phyloP scores from a whole-genome alignment of 768 basidiomycete genomes.

The Crucibulum laeve region DNA sequence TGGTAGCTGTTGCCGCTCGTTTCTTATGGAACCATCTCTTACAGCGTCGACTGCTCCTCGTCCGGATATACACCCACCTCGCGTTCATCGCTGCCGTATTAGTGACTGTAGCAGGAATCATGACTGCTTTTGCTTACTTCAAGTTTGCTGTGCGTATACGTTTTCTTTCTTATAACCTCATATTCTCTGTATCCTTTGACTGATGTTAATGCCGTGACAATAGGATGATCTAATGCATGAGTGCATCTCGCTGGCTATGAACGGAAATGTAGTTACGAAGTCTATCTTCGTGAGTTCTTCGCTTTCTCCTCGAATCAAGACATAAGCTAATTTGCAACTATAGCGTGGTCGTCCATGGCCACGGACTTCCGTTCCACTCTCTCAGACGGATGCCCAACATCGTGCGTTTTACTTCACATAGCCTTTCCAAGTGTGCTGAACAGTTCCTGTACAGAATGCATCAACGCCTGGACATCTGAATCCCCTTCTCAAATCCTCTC shows the following conservation, averaged over 20 bases:
- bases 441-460: constrained; percentile 25
- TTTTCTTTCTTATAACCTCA: neutral
- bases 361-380: constrained; percentile 16
- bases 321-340: neutral
- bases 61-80: constrained; percentile 23
- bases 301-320: neutral
- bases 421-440: neutral
- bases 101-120: constrained; percentile 28
- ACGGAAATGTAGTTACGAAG: constrained; percentile 28
- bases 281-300: constrained; percentile 29
- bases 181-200: neutral
- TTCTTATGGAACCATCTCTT: constrained; percentile 6
- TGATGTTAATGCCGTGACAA: neutral
- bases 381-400: constrained; percentile 23
- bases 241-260: constrained; percentile 27
- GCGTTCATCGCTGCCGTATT: constrained; percentile 31
- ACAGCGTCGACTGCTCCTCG: constrained; percentile 22
- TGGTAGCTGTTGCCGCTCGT: constrained; percentile 2
- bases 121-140: constrained; percentile 33
- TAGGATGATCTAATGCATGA: constrained; percentile 35
- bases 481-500: constrained; percentile 32
- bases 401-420: constrained; percentile 19
- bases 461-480: constrained; percentile 31
- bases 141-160: constrained; percentile 26
- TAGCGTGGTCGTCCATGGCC: constrained; percentile 30